Percentiles rank a stretch among this genome's conserved stretches.
Conservation (phyloP, 768 basidiomycete species). For the Candolleomyces aberdarensis region DNA sequence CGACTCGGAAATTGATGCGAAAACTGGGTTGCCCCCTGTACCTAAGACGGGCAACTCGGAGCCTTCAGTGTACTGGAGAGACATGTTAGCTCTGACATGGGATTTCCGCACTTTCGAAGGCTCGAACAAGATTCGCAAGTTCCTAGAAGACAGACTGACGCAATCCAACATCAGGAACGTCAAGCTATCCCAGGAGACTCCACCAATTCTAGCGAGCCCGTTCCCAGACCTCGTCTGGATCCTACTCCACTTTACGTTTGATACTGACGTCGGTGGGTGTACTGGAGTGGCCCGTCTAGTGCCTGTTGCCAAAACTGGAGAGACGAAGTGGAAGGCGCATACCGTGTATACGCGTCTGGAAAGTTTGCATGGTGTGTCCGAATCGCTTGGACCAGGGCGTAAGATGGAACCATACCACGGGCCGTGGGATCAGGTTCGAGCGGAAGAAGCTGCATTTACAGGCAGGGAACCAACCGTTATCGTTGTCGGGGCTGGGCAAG, state of each 20-base stretch:
- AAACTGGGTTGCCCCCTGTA: neutral
- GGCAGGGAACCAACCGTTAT: conserved; percentile 57
- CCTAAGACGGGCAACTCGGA: conserved; percentile 10
- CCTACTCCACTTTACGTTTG: conserved; percentile 54
- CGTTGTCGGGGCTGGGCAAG: conserved; percentile 64
- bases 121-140: conserved; percentile 31
- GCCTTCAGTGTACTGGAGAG: conserved; percentile 48
- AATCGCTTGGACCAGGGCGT: conserved; percentile 42
- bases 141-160: conserved; percentile 47
- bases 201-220: conserved; percentile 31
- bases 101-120: conserved; percentile 57
- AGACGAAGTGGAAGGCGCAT: conserved; percentile 55
- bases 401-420: conserved; percentile 44
- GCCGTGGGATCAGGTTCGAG: conserved; percentile 50
- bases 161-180: conserved; percentile 21
- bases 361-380: conserved; percentile 49
- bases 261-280: conserved; percentile 45
- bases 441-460: conserved; percentile 40
- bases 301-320: conserved; percentile 22
- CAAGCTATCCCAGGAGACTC: conserved; percentile 18
- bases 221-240: conserved; percentile 58
- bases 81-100: conserved; percentile 62
- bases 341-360: conserved; percentile 58
- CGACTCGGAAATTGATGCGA: neutral
- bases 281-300: conserved; percentile 56